phyloP scores from a whole-genome alignment of 176 grass and related monocot genomes.

The Lolium multiflorum region DNA sequence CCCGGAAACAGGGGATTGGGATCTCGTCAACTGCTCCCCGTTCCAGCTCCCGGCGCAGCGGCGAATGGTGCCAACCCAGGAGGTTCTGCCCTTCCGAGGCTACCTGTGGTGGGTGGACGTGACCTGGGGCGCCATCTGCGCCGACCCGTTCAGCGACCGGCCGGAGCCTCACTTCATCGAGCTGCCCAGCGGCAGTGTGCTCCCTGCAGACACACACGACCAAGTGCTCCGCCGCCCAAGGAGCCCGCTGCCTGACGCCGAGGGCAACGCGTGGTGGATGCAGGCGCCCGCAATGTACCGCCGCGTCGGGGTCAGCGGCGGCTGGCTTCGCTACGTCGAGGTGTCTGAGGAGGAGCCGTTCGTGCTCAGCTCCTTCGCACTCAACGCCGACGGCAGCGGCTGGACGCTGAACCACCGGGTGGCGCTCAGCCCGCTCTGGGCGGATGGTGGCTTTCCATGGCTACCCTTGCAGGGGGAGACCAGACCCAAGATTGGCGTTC shows the following conservation, averaged over 20 bases:
- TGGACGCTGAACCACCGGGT: slow-evolving; percentile 42
- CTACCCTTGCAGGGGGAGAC: not conserved
- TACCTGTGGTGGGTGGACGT: not conserved
- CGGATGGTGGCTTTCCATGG: not conserved
- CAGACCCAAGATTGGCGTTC: not conserved
- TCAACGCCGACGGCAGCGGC: slow-evolving; percentile 17
- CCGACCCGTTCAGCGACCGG: too few species aligned
- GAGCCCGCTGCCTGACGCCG: not conserved
- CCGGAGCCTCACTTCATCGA: not conserved
- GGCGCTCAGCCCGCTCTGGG: not conserved
- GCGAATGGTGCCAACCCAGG: not conserved
- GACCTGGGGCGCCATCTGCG: not conserved
- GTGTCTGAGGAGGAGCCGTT: not conserved
- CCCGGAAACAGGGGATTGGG: not conserved
- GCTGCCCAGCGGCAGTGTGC: slow-evolving; percentile 15
- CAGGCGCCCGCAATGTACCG: not conserved
- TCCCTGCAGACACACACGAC: not conserved
- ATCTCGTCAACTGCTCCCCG: not conserved
- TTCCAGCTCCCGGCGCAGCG: not conserved
- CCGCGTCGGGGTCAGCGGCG: not conserved
- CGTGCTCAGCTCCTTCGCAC: slow-evolving; percentile 13
- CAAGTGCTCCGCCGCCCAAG: not conserved
- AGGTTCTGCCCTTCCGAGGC: not conserved
- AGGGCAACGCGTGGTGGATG: not conserved
- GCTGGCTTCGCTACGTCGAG: slow-evolving; percentile 12